Percentiles rank a stretch among this genome's conserved stretches.
phyloP scores from a whole-genome alignment of 345 rosid species.

The Schrenkiella parvula region DNA sequence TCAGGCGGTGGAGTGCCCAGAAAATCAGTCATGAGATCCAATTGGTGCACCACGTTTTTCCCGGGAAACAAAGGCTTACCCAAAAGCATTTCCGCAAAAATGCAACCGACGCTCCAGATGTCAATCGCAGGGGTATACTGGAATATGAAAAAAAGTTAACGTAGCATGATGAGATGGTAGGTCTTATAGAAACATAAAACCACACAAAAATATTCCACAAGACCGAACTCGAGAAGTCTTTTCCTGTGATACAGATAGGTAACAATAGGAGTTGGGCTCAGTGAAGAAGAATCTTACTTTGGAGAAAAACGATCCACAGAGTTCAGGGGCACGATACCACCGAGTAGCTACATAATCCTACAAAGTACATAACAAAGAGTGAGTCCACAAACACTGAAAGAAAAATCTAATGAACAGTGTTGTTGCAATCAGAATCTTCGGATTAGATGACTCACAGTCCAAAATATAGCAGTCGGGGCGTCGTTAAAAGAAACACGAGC shows the following conservation, averaged over 20 bases:
- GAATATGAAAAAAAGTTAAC: conserved; percentile 9
- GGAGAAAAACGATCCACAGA: conserved; percentile 97
- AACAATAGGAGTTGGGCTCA: neutral
- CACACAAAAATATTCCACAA: neutral
- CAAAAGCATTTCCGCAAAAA: conserved; percentile 94
- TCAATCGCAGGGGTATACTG: conserved; percentile 98
- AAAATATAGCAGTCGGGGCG: conserved; percentile 93
- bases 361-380: neutral
- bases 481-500: conserved; percentile 97
- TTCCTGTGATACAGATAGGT: neutral
- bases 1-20: conserved; percentile 91
- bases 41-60: conserved; percentile 90
- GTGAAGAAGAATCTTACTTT: conserved; percentile 51
- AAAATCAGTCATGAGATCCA: conserved; percentile 93
- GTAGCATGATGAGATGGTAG: conserved; percentile 2
- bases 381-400: neutral
- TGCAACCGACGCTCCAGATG: conserved; percentile 98
- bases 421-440: neutral
- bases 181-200: conserved; percentile 13
- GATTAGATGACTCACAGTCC: conserved; percentile 73
- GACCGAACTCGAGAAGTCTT: neutral
- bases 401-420: neutral
- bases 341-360: conserved; percentile 99
- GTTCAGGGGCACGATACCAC: conserved; percentile 99
- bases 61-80: conserved; percentile 97